These are phyloP conservation scores for Iberis amara DNA, from an alignment of 441 rosid species.

Conservation along the genomic window DNA sequence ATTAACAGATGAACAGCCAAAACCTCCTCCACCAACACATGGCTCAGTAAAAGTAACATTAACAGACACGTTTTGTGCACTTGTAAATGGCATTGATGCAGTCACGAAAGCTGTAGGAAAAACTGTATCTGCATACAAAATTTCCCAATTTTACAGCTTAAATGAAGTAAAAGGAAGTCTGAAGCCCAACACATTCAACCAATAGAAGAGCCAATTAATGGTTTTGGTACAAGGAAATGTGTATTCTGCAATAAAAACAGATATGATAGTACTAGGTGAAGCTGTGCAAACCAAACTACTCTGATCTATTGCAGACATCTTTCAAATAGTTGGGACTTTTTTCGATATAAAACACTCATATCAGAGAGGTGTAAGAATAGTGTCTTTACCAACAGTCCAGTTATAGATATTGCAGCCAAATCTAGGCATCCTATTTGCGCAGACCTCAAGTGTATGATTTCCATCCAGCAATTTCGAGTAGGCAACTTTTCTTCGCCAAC, in stretches of 20 bases:
- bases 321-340: background rate
- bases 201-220: background rate
- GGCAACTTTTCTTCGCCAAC: constrained; percentile 41
- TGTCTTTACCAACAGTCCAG: constrained; percentile 78
- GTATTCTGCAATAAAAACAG: constrained; percentile 1
- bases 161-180: constrained; percentile 13
- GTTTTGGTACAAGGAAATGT: background rate
- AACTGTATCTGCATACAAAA: constrained; percentile 57
- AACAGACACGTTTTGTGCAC: constrained; percentile 66
- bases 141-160: constrained; percentile 13
- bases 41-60: constrained; percentile 70
- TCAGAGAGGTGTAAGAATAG: constrained; percentile 27
- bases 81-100: constrained; percentile 65
- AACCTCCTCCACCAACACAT: constrained; percentile 70
- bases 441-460: constrained; percentile 69
- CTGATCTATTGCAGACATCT: background rate
- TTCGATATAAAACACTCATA: too few species aligned
- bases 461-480: constrained; percentile 64
- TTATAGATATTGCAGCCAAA: constrained; percentile 54
- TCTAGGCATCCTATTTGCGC: constrained; percentile 45
- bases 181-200: background rate
- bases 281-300: constrained; percentile 1
- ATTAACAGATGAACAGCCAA: constrained; percentile 66
- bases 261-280: background rate
- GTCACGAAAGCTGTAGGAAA: constrained; percentile 72